phyloP scores from a whole-genome alignment of 257 asterid species.

The Fraxinus cuspidata region DNA sequence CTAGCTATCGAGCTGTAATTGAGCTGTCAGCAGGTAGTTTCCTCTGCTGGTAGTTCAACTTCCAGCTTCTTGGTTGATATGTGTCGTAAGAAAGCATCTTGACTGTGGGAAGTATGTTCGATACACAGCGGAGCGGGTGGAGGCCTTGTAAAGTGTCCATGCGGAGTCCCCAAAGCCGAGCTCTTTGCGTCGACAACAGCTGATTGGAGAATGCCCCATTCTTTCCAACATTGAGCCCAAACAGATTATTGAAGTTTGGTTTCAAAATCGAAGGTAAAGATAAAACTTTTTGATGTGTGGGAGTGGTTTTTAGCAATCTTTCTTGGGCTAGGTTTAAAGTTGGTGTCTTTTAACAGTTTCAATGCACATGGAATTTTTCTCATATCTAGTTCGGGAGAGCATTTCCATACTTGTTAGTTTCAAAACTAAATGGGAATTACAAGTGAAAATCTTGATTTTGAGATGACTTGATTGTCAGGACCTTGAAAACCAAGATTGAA shows the following conservation, averaged over 20 bases:
- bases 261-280: slow-evolving; percentile 82
- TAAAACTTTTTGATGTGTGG: neutral
- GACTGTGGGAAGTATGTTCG: slow-evolving; percentile 88
- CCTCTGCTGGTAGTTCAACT: too few relatives aligned
- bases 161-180: slow-evolving; percentile 91
- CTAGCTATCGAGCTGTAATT: too few relatives aligned
- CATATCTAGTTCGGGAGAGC: too few relatives aligned
- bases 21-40: too few relatives aligned
- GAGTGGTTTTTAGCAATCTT: neutral
- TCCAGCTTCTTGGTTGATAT: too few relatives aligned
- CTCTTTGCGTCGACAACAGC: slow-evolving; percentile 81
- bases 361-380: neutral
- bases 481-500: slow-evolving; percentile 3
- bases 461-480: neutral
- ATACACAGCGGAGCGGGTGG: slow-evolving; percentile 91
- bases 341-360: neutral
- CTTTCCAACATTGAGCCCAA: slow-evolving; percentile 83
- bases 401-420: slow-evolving; percentile 6
- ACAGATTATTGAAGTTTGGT: slow-evolving; percentile 98
- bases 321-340: neutral
- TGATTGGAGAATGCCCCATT: slow-evolving; percentile 83
- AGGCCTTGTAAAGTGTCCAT: slow-evolving; percentile 88
- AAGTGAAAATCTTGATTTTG: slow-evolving; percentile 10
- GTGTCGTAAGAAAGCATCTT: too few relatives aligned
- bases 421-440: neutral